These are phyloP conservation scores for Onygenales sp. DNA, from an alignment of 2,329 filamentous ascomycete species.

Conservation along the genomic window DNA sequence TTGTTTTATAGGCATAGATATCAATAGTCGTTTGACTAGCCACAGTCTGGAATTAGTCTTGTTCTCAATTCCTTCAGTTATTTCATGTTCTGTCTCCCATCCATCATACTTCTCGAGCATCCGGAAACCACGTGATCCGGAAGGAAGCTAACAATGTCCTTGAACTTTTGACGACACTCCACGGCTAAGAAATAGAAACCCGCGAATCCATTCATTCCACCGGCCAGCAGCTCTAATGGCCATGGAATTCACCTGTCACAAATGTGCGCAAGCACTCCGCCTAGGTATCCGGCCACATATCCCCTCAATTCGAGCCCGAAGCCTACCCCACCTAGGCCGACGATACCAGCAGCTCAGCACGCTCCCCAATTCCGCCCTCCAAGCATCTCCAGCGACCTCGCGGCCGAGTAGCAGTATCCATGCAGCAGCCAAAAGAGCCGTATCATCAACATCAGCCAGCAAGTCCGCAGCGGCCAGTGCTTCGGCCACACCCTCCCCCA, in stretches of 20 bases:
- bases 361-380: not conserved
- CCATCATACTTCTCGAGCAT: not conserved
- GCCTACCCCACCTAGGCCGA: slow-evolving; percentile 17
- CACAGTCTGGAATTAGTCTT: too few species aligned
- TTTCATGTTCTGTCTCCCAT: too few species aligned
- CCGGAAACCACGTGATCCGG: not conserved
- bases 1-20: not conserved
- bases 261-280: slow-evolving; percentile 28
- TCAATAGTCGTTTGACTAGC: not conserved
- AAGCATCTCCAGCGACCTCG: not conserved
- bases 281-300: slow-evolving; percentile 18
- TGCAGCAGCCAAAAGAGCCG: not conserved
- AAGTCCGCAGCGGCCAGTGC: not conserved
- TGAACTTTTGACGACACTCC: not conserved
- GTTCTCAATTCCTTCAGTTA: too few species aligned
- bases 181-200: not conserved
- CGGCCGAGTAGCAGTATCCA: not conserved
- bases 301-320: slow-evolving; percentile 15
- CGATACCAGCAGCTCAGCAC: slow-evolving; percentile 12
- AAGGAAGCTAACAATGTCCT: not conserved
- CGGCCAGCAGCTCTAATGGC: slow-evolving; percentile 20
- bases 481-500: not conserved
- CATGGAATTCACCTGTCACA: slow-evolving; percentile 31
- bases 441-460: not conserved
- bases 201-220: not conserved